Base-by-base conservation (phyloP, 129 eudicot genomes). In the Oenanthe sinensis region DNA sequence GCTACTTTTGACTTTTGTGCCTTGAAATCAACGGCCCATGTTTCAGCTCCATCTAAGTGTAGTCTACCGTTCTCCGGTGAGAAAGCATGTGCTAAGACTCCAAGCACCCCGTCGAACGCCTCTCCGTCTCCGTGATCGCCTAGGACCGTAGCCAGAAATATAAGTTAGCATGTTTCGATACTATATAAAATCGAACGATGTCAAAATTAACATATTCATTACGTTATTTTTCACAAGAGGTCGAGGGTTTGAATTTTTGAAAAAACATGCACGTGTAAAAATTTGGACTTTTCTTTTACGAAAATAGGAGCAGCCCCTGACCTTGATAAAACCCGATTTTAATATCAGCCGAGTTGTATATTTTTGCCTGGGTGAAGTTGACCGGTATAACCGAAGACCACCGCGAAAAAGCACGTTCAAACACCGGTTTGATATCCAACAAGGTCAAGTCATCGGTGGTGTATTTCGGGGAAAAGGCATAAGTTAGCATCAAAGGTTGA, bases 61-160 rank as follows among this genome's bases (percentile, higher is more conserved):
- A 91, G 84, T 86, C 91, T 82, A 71, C 98, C 98, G 83, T 86
- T 91, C 62, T 89, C 93, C 50, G 98, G 98, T 63, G 97, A 87
- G 82, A 94, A 94, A 1, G 97, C 93, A 45, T 94, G 98, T 0
- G 96, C 98, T 48, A 94, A 71, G 37, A 91, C 85, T 26, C 98
- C 98, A 28, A 89, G 79, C 2, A 87, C 92, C 12, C 98, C 98
- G 79, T 94, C 98, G 74, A 94, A 94, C 78, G 96, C 78, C 84
- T 85, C 90, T 1, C 98, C 98, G 76, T 94, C 98, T 52, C 97
- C 98, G 77, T 94, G 98, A 78, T 91, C 91, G 1, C 98, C 68
- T 60, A n/a, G 13, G 1, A 19, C 0, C 15, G 68, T n/a, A 60
- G 33, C 2, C 36, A 24, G 14, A 55, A 22, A 58, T 0, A 2